Percentiles rank a stretch among this genome's conserved stretches.
Conservation (phyloP, 1,139 yeast species). For the Williopsis jadinii region DNA sequence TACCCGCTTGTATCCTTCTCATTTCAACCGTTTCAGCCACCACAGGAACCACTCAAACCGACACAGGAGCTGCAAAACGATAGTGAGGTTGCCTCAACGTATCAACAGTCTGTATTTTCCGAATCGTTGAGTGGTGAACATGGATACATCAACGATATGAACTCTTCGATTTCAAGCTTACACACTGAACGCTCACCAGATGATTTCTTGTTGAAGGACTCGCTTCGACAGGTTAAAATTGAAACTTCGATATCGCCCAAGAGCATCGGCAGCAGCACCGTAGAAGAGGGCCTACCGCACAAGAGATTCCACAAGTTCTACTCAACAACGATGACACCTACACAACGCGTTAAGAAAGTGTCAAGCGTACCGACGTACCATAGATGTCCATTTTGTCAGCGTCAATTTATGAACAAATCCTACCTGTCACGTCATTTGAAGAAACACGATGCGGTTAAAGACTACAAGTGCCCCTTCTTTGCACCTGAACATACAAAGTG, state of each 20-base stretch:
- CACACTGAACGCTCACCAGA: not conserved
- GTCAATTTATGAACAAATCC: conserved; percentile 75
- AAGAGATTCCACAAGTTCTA: conserved; percentile 4
- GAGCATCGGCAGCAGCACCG: not conserved
- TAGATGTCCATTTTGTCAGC: conserved; percentile 56
- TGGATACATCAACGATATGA: not conserved
- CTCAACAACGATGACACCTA: not conserved
- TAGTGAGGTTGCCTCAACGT: conserved; percentile 1
- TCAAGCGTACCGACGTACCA: conserved; percentile 13
- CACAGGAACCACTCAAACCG: not conserved
- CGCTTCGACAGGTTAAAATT: not conserved
- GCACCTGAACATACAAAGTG: conserved; percentile 42
- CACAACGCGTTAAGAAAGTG: not conserved
- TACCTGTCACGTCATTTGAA: conserved; percentile 81
- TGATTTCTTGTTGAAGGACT: conserved; percentile 1
- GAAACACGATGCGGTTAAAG: conserved; percentile 72
- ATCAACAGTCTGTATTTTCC: conserved; percentile 4
- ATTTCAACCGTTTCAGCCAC: not conserved
- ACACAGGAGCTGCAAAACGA: not conserved
- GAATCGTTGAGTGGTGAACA: not conserved
- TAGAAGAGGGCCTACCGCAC: not conserved
- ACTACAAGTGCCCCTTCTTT: conserved; percentile 79
- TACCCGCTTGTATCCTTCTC: not conserved
- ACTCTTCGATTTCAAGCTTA: not conserved
- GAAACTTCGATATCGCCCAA: not conserved